phyloP scores from a whole-genome alignment of 2,329 filamentous ascomycete species.

The Aspergillus pseudoviridinutans region DNA sequence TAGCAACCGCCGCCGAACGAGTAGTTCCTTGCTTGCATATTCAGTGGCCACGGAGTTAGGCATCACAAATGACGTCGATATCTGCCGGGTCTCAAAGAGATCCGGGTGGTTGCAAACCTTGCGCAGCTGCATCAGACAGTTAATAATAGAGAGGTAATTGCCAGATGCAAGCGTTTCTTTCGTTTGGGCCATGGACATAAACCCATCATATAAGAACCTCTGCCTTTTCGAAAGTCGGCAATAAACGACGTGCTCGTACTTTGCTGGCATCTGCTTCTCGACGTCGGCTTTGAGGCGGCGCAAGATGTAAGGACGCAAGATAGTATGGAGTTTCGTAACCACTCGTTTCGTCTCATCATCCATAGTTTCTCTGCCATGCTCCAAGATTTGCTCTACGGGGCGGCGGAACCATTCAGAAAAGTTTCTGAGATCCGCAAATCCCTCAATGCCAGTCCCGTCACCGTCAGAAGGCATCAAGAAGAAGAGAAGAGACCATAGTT shows the following conservation, averaged over 20 bases:
- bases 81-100: slow-evolving; percentile 90
- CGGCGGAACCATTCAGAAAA: slow-evolving; percentile 96
- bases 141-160: slow-evolving; percentile 97
- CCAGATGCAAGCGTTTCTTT: slow-evolving; percentile 83
- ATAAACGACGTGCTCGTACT: slow-evolving; percentile 95
- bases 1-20: slow-evolving; percentile 65
- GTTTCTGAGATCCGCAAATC: slow-evolving; percentile 90
- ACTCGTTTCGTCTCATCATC: slow-evolving; percentile 90
- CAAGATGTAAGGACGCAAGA: slow-evolving; percentile 85
- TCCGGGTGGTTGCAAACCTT: slow-evolving; percentile 99
- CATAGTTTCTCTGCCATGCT: slow-evolving; percentile 89
- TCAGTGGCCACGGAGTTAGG: slow-evolving; percentile 69
- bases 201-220: slow-evolving; percentile 92
- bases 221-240: slow-evolving; percentile 94
- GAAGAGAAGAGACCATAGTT: slow-evolving; percentile 94
- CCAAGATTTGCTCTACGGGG: slow-evolving; percentile 91
- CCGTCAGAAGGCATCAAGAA: slow-evolving; percentile 87
- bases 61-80: slow-evolving; percentile 96
- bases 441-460: slow-evolving; percentile 71
- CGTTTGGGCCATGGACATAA: slow-evolving; percentile 85
- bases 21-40: slow-evolving; percentile 67
- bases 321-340: slow-evolving; percentile 89
- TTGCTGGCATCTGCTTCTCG: slow-evolving; percentile 97
- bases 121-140: slow-evolving; percentile 93
- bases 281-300: slow-evolving; percentile 92